A percentile compares a stretch with the other conserved stretches of the same genome.
Conservation (phyloP, 306 rosid genomes). For the Sindora glabra region DNA sequence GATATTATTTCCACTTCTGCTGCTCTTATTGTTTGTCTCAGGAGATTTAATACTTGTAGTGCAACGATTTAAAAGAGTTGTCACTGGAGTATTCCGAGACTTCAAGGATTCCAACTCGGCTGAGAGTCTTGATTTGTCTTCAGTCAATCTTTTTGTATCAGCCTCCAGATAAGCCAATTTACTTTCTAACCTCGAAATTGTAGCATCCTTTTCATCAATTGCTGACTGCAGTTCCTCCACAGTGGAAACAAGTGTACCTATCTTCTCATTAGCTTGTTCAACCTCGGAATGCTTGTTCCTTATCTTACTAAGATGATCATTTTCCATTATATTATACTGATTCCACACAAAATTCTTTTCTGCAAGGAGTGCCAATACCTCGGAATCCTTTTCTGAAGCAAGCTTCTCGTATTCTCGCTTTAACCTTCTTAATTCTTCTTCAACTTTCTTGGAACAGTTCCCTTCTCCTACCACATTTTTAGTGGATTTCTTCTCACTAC, state of each 20-base stretch:
- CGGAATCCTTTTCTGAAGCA: slow-evolving; percentile 40
- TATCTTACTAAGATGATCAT: slow-evolving; percentile 36
- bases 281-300: slow-evolving; percentile 45
- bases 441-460: slow-evolving; percentile 8
- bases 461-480: slow-evolving; percentile 17
- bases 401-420: slow-evolving; percentile 53
- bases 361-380: slow-evolving; percentile 51
- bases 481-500: slow-evolving; percentile 17
- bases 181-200: slow-evolving; percentile 34
- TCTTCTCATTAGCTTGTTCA: slow-evolving; percentile 40
- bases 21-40: slow-evolving; percentile 13
- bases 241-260: slow-evolving; percentile 38
- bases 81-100: slow-evolving; percentile 23
- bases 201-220: slow-evolving; percentile 48
- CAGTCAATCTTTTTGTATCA: slow-evolving; percentile 48
- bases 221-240: slow-evolving; percentile 60
- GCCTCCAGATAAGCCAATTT: slow-evolving; percentile 41
- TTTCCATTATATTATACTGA: slow-evolving; percentile 63
- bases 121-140: slow-evolving; percentile 40
- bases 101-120: slow-evolving; percentile 44
- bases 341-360: slow-evolving; percentile 89
- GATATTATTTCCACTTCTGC: slow-evolving; percentile 22
- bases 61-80: slow-evolving; percentile 51
- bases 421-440: slow-evolving; percentile 37
- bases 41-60: slow-evolving; percentile 12